These are phyloP conservation scores for Phaseolus lunatus DNA, from an alignment of 306 rosid genomes.

Conservation along the genomic window DNA sequence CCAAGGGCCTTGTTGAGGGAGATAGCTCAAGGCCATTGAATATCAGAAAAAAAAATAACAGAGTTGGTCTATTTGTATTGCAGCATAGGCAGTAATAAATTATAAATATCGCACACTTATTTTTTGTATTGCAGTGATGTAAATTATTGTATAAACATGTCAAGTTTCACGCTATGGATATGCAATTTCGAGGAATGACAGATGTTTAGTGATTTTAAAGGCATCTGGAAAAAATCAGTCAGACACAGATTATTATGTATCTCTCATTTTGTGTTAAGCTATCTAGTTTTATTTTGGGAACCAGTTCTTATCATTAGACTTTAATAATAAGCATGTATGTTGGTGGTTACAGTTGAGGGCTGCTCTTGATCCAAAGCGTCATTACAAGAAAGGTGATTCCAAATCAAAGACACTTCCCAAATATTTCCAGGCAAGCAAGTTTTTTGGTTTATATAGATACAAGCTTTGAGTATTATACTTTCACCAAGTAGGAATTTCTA, in stretches of 20 bases:
- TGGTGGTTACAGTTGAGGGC: conserved; percentile 65
- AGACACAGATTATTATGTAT: not conserved
- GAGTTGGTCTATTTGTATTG: too few species aligned
- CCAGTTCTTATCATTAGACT: conserved; percentile 27
- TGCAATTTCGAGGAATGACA: not conserved
- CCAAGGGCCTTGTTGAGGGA: too few species aligned
- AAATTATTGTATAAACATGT: not conserved
- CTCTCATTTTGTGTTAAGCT: not conserved
- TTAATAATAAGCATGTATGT: conserved; percentile 13
- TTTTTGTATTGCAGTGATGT: not conserved
- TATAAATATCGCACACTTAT: too few species aligned
- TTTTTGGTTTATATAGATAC: conserved; percentile 21
- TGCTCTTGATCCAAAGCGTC: conserved; percentile 87
- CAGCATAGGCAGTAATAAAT: too few species aligned
- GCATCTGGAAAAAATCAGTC: not conserved
- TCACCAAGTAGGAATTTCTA: conserved; percentile 23
- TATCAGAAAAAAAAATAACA: too few species aligned
- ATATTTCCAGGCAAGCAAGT: conserved; percentile 88
- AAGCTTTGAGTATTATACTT: not conserved
- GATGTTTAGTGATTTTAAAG: not conserved
- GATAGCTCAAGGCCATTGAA: too few species aligned
- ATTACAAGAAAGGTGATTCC: conserved; percentile 81
- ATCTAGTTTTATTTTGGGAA: not conserved
- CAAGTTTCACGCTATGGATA: conserved; percentile 7
- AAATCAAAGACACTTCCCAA: conserved; percentile 64